Evolutionary conservation across 768 basidiomycete species (phyloP).

Genomic region (Paxillus ammoniavirescens): DNA sequence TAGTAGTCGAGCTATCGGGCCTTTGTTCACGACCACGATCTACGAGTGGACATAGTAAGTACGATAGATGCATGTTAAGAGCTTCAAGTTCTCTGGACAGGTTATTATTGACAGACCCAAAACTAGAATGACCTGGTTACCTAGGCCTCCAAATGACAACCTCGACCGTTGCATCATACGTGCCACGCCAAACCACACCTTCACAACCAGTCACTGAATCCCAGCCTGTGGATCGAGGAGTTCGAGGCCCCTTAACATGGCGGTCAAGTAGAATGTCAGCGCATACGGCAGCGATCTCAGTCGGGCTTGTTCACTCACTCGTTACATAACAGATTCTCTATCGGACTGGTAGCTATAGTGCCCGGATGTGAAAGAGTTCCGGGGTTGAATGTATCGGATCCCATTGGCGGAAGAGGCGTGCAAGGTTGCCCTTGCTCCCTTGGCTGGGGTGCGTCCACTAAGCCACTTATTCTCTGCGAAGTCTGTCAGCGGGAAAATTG

Average conservation of each 20-base stretch:
- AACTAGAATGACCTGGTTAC: no score
- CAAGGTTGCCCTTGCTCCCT: background rate
- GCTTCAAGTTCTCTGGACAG: background rate
- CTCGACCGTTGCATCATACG: no score
- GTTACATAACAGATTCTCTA: background rate
- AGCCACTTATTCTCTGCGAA: background rate
- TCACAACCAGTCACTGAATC: no score
- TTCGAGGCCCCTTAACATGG: background rate
- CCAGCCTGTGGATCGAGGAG: background rate
- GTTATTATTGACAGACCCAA: background rate
- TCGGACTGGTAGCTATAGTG: background rate
- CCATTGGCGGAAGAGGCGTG: slow-evolving; percentile 1
- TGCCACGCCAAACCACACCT: background rate
- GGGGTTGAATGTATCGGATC: slow-evolving; percentile 7
- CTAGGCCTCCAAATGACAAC: no score
- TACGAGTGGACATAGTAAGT: slow-evolving; percentile 32
- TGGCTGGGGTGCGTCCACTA: background rate
- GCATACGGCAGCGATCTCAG: background rate
- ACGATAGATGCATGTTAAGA: slow-evolving; percentile 25
- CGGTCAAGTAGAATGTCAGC: no score
- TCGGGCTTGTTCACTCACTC: background rate
- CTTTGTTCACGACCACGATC: slow-evolving; percentile 50
- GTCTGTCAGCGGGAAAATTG: background rate
- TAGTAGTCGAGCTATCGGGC: slow-evolving; percentile 39
- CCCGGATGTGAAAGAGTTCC: slow-evolving; percentile 9